Conservation (phyloP, 2,329 filamentous ascomycete genomes). For the Westerdykella aurantiaca region DNA sequence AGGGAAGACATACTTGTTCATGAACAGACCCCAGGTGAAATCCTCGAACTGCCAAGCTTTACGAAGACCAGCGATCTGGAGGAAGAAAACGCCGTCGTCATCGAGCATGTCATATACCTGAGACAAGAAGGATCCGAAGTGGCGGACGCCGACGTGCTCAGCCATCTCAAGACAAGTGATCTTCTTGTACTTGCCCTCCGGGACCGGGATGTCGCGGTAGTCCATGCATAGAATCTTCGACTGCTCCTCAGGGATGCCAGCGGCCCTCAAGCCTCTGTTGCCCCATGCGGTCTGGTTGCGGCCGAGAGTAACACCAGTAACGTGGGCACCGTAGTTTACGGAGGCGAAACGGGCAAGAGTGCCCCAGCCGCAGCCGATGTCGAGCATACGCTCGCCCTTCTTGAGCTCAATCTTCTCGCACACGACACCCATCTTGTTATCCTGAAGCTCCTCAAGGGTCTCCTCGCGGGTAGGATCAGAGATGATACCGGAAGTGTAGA, state of each 20-base stretch:
- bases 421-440: slow-evolving; percentile 92
- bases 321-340: slow-evolving; percentile 80
- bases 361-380: slow-evolving; percentile 97
- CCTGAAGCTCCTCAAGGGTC: slow-evolving; percentile 87
- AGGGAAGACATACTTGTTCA: slow-evolving; percentile 99
- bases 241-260: slow-evolving; percentile 78
- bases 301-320: slow-evolving; percentile 87
- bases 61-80: slow-evolving; percentile 90
- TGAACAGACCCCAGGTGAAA: slow-evolving; percentile 95
- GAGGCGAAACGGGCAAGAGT: slow-evolving; percentile 91
- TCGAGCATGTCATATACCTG: slow-evolving; percentile 95
- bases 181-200: slow-evolving; percentile 77
- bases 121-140: slow-evolving; percentile 72
- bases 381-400: slow-evolving; percentile 75
- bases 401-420: slow-evolving; percentile 91
- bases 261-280: slow-evolving; percentile 78
- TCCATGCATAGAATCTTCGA: slow-evolving; percentile 92
- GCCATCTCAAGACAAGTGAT: slow-evolving; percentile 98
- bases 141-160: slow-evolving; percentile 93
- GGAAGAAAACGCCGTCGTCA: slow-evolving; percentile 91
- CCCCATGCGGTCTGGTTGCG: slow-evolving; percentile 97
- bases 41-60: slow-evolving; percentile 98
- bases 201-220: slow-evolving; percentile 87
- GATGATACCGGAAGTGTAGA: slow-evolving; percentile 95
- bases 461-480: slow-evolving; percentile 83